phyloP scores from a whole-genome alignment of 306 rosid species.

The Leucaena leucocephala region DNA sequence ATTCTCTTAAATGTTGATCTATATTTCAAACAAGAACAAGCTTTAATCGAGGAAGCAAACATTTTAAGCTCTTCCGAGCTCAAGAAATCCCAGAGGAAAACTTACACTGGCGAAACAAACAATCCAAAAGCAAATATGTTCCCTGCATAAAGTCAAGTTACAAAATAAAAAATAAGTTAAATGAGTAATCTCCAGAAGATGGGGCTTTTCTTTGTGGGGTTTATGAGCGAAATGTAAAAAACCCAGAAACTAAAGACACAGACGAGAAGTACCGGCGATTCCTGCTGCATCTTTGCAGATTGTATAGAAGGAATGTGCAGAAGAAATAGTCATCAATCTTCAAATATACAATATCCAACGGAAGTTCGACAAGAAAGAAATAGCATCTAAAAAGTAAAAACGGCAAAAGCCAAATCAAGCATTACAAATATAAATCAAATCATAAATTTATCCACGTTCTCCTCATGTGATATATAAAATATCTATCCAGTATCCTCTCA shows the following conservation, averaged over 20 bases:
- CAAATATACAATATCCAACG: slow-evolving; percentile 13
- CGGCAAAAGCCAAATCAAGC: background rate
- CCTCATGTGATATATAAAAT: background rate
- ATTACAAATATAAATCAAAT: background rate
- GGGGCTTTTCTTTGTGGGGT: background rate
- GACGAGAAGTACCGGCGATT: slow-evolving; percentile 58
- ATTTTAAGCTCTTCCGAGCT: slow-evolving; percentile 17
- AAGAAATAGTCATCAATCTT: slow-evolving; percentile 49
- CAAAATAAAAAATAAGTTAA: too few relatives aligned
- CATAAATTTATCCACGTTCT: background rate
- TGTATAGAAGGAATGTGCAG: slow-evolving; percentile 32
- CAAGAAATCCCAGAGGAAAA: slow-evolving; percentile 22
- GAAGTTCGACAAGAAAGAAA: background rate
- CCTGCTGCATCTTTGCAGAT: slow-evolving; percentile 76
- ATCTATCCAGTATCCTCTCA: background rate
- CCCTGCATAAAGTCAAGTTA: slow-evolving; percentile 51
- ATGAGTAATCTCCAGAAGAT: slow-evolving; percentile 4
- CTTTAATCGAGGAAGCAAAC: slow-evolving; percentile 29
- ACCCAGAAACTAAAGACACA: slow-evolving; percentile 8
- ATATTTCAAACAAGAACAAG: slow-evolving; percentile 35
- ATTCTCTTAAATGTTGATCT: slow-evolving; percentile 81
- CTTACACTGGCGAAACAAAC: slow-evolving; percentile 86
- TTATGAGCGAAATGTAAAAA: background rate
- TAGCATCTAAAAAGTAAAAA: too few relatives aligned
- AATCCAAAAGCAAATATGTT: slow-evolving; percentile 84